Evolutionary conservation across 2,329 filamentous ascomycete genomes (phyloP), one percentile per base, ranked within the genome.

Genomic region (Fusarium napiforme): DNA sequence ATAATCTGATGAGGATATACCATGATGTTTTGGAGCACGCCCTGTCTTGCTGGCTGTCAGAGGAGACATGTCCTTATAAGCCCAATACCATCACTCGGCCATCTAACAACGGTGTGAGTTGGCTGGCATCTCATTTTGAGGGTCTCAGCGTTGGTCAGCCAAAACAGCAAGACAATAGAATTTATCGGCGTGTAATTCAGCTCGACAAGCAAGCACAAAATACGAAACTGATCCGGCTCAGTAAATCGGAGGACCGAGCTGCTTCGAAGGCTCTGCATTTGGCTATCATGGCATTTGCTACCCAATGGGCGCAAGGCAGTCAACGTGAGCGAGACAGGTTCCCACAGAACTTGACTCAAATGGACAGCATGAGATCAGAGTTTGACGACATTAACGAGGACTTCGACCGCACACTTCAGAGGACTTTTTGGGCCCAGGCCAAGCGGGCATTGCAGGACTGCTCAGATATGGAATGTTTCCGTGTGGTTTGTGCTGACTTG

Each of bases 11-110:
- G 76, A 69, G 76, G 49, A 84, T 88, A 39, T 89, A 88, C 74
- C 87, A 88, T 71, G 86, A 88, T 69, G 87, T 86, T 36, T 81
- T 88, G 70, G 87, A 88, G 70, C 85, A 87, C 72, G 86, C 84
- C 18, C 77, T 88, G 11, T 85, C 86, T 4, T 88, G 87, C 74
- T 89, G 87, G 87, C 72, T 88, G 23, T 87, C 86, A 0, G 87
- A 88, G 67, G 81, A 83, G 52, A 88, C 85, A 6, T 89, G 87
- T 60, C 87, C 87, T 2, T 88, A 88, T 72, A 74, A 78, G 18
- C 77, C 77, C 5, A 69, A 68, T 36, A 68, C 72, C 6, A 67
- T 77, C 30, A 63, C 63, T 32, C 61, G 64, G 9, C 62, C 72
- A n/a, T 71, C 69, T n/a, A 73, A 75, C 18, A 78, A 78, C 47